These are phyloP conservation scores for Ensete ventricosum DNA, from an alignment of 176 grass and related monocot genomes.

Conservation along the genomic window DNA sequence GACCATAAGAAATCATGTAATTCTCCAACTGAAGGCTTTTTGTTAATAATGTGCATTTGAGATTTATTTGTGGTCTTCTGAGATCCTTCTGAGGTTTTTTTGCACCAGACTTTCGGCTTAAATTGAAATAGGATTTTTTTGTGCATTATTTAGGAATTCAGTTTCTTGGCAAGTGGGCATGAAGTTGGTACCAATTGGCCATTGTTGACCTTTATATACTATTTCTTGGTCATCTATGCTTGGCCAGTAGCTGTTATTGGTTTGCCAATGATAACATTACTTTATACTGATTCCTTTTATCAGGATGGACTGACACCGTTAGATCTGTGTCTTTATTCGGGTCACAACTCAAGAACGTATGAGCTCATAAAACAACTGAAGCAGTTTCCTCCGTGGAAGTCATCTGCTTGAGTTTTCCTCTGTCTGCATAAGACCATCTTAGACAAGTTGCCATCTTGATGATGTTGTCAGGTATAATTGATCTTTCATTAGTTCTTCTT, in stretches of 20 bases:
- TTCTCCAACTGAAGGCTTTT: background rate
- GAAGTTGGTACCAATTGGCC: no score
- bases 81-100: background rate
- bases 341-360: constrained; percentile 48
- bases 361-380: constrained; percentile 90
- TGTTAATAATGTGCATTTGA: background rate
- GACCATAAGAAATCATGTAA: constrained; percentile 73
- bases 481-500: background rate
- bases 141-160: no score
- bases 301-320: constrained; percentile 91
- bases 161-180: no score
- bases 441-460: background rate
- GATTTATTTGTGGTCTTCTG: constrained; percentile 10
- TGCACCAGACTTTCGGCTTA: background rate
- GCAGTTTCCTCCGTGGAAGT: constrained; percentile 32
- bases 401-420: constrained; percentile 10
- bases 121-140: background rate
- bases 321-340: constrained; percentile 57
- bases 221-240: background rate
- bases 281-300: constrained; percentile 14
- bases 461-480: background rate
- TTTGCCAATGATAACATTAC: background rate
- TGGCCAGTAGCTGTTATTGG: background rate
- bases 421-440: background rate
- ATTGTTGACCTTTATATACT: no score